Percentiles rank a stretch among this genome's conserved stretches.
phyloP scores from a whole-genome alignment of 2,329 filamentous ascomycete genomes.

The Elsinoe fawcettii region DNA sequence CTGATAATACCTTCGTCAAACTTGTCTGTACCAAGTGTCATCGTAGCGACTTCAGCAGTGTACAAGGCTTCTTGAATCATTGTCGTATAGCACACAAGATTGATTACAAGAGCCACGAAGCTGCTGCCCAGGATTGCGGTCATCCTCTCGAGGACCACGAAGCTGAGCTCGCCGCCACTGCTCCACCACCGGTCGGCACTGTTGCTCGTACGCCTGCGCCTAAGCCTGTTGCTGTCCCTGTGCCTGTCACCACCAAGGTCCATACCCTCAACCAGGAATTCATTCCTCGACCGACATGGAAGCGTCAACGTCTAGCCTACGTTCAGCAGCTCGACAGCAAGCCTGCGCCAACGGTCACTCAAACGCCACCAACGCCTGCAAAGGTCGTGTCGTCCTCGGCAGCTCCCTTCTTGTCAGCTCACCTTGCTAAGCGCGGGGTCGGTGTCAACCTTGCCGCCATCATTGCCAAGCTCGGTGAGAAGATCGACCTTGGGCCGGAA shows the following conservation, averaged over 20 bases:
- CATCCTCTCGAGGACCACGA: slow-evolving; percentile 69
- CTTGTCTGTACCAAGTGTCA: slow-evolving; percentile 81
- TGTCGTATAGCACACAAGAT: slow-evolving; percentile 91
- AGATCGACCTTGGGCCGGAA: slow-evolving; percentile 28
- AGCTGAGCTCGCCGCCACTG: slow-evolving; percentile 19
- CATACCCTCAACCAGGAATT: slow-evolving; percentile 17
- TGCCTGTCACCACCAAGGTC: slow-evolving; percentile 9
- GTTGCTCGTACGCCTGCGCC: slow-evolving; percentile 14
- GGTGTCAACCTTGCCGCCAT: slow-evolving; percentile 32
- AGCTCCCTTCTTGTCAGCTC: slow-evolving; percentile 36
- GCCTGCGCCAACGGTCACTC: neutral
- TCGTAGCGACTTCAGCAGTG: slow-evolving; percentile 87
- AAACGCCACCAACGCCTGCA: neutral
- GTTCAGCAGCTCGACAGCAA: neutral
- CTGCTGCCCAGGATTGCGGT: slow-evolving; percentile 81
- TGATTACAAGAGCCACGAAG: slow-evolving; percentile 93
- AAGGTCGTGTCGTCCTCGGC: slow-evolving; percentile 14
- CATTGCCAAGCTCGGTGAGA: slow-evolving; percentile 26
- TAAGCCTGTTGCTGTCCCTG: slow-evolving; percentile 2
- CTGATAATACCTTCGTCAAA: slow-evolving; percentile 78
- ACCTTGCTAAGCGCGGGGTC: slow-evolving; percentile 35
- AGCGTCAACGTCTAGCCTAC: slow-evolving; percentile 17
- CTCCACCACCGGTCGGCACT: slow-evolving; percentile 10
- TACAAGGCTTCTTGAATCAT: slow-evolving; percentile 98
- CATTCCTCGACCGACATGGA: slow-evolving; percentile 18